phyloP scores from a whole-genome alignment of 2,329 filamentous ascomycete species.

The Tolypocladium guangdongense region DNA sequence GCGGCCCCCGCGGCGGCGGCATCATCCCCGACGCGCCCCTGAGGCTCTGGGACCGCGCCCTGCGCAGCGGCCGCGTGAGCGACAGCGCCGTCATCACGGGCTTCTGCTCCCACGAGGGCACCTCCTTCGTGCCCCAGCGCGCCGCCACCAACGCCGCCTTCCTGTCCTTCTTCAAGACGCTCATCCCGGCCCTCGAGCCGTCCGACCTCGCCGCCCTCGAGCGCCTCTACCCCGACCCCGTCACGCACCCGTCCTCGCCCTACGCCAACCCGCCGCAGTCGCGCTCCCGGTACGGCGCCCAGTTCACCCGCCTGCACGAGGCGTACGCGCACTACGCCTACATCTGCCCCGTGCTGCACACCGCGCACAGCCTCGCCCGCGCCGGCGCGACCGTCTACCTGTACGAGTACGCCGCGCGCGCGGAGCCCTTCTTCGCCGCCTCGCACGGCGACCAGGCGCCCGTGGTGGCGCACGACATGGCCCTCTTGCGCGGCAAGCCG shows the following conservation, averaged over 20 bases:
- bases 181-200: conserved; percentile 46
- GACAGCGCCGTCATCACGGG: conserved; percentile 46
- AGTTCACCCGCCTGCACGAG: conserved; percentile 47
- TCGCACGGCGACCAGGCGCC: conserved; percentile 37
- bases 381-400: conserved; percentile 33
- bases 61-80: conserved; percentile 34
- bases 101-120: conserved; percentile 61
- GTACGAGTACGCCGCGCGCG: conserved; percentile 49
- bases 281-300: conserved; percentile 28
- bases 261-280: conserved; percentile 27
- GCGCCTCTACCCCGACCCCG: conserved; percentile 52
- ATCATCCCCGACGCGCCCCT: conserved; percentile 48
- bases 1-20: conserved; percentile 22
- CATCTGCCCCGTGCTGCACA: conserved; percentile 52
- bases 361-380: conserved; percentile 30
- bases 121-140: conserved; percentile 45
- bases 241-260: conserved; percentile 22
- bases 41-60: conserved; percentile 42
- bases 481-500: conserved; percentile 16
- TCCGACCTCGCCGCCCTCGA: conserved; percentile 44
- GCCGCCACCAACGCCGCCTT: conserved; percentile 41
- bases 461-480: conserved; percentile 32
- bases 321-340: conserved; percentile 57
- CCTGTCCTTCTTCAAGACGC: conserved; percentile 44
- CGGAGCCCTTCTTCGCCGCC: conserved; percentile 22